phyloP scores from a whole-genome alignment of 1,284 basidiomycete genomes.

The Ceratorhiza oryzae-sativae region DNA sequence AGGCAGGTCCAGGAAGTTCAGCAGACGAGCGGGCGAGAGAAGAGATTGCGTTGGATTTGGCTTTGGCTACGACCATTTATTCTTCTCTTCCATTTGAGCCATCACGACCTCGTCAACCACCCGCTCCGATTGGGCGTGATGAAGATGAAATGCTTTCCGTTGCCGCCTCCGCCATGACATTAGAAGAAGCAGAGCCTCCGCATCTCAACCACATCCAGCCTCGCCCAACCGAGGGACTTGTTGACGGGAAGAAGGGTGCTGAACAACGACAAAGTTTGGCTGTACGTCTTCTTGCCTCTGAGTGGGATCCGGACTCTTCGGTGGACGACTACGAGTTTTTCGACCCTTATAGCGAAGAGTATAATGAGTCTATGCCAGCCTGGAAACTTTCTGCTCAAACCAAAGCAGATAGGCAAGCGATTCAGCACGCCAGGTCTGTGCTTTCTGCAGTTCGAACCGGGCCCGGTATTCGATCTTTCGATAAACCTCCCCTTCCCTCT shows the following conservation, averaged over 20 bases:
- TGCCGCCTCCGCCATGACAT: conserved; percentile 61
- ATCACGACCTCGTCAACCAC: conserved; percentile 33
- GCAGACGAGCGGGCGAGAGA: conserved; percentile 62
- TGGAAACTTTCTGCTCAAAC: conserved; percentile 30
- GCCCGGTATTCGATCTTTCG: neutral
- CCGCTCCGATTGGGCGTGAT: conserved; percentile 48
- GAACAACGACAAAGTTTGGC: conserved; percentile 50
- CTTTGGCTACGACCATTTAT: conserved; percentile 64
- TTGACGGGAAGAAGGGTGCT: conserved; percentile 38
- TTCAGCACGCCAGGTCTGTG: conserved; percentile 4
- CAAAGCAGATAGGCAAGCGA: conserved; percentile 19
- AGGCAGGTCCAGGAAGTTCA: neutral
- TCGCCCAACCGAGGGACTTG: conserved; percentile 52
- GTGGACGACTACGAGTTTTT: conserved; percentile 60
- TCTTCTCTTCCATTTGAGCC: conserved; percentile 56
- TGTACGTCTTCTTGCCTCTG: conserved; percentile 66
- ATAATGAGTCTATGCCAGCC: conserved; percentile 27
- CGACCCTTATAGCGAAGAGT: conserved; percentile 58
- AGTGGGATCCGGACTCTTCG: conserved; percentile 67
- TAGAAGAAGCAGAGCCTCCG: conserved; percentile 60
- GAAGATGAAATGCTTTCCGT: conserved; percentile 55
- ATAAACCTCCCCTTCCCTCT: conserved; percentile 6
- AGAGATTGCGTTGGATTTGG: conserved; percentile 67
- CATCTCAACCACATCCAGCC: conserved; percentile 67
- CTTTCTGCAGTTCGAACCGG: neutral